phyloP scores from a whole-genome alignment of 495 filamentous ascomycete genomes.

The Xylaria nigripes region DNA sequence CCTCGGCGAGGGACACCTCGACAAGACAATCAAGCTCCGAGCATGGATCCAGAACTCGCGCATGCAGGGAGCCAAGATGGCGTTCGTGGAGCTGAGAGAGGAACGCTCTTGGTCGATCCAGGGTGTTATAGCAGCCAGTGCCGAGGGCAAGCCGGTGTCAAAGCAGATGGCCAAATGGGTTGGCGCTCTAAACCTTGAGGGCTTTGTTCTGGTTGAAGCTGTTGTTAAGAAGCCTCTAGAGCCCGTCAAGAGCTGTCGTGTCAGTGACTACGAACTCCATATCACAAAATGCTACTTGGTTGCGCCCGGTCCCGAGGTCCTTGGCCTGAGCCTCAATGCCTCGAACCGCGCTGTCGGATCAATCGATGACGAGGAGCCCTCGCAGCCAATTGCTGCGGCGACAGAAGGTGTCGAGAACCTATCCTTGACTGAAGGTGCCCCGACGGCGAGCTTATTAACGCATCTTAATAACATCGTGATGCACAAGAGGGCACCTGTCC shows the following conservation, averaged over 20 bases:
- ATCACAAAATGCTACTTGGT: conserved; percentile 71
- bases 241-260: conserved; percentile 69
- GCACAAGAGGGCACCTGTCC: conserved; percentile 79
- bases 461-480: conserved; percentile 85
- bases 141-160: conserved; percentile 32
- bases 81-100: conserved; percentile 83
- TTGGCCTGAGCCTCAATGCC: conserved; percentile 61
- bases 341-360: conserved; percentile 60
- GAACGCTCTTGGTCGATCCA: conserved; percentile 71
- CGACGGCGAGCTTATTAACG: conserved; percentile 63
- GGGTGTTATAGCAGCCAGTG: conserved; percentile 54
- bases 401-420: conserved; percentile 50
- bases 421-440: conserved; percentile 25
- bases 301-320: conserved; percentile 49
- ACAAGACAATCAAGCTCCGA: conserved; percentile 69
- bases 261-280: conserved; percentile 75
- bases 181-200: conserved; percentile 68
- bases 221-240: conserved; percentile 72
- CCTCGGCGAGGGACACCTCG: conserved; percentile 51
- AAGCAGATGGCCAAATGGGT: conserved; percentile 87
- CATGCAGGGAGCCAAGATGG: conserved; percentile 84
- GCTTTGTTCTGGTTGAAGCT: conserved; percentile 74
- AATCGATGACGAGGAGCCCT: conserved; percentile 50
- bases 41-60: conserved; percentile 81
- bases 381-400: conserved; percentile 49